These are phyloP conservation scores for Musa itinerans DNA, from an alignment of 176 grass and related monocot species.

Conservation along the genomic window DNA sequence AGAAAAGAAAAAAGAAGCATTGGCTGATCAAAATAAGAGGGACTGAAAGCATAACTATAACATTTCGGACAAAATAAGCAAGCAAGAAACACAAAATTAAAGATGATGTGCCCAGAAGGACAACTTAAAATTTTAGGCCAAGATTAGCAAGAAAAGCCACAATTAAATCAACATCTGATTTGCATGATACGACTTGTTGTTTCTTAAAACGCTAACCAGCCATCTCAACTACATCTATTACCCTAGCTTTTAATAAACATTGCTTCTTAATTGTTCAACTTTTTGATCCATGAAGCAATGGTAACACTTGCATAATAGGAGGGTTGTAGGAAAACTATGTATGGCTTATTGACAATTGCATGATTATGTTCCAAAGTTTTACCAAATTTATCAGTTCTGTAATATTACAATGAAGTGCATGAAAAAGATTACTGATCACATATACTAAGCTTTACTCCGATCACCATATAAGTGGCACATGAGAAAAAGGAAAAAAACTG, in stretches of 20 bases:
- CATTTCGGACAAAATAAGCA: background rate
- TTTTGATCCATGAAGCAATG: background rate
- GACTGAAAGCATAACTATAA: background rate
- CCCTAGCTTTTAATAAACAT: background rate
- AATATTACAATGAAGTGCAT: too few species aligned
- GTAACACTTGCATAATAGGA: background rate
- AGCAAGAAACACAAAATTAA: background rate
- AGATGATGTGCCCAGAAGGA: background rate
- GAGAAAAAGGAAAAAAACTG: too few species aligned
- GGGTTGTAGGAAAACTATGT: background rate
- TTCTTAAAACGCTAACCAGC: background rate
- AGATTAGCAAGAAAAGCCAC: background rate
- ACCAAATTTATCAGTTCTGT: too few species aligned
- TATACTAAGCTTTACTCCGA: too few species aligned
- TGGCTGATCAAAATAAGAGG: background rate
- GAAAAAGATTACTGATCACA: too few species aligned
- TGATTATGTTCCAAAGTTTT: background rate
- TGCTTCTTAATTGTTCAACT: background rate
- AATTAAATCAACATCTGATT: background rate
- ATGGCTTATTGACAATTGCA: background rate
- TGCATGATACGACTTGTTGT: background rate
- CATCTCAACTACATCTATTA: background rate
- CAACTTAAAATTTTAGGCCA: background rate
- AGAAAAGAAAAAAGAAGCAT: too few species aligned
- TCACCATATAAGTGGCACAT: too few species aligned